Percentiles rank a stretch among this genome's conserved stretches.
These are phyloP conservation scores for Cadophora gregata DNA, from an alignment of 2,329 filamentous ascomycete species.

Conservation along the genomic window DNA sequence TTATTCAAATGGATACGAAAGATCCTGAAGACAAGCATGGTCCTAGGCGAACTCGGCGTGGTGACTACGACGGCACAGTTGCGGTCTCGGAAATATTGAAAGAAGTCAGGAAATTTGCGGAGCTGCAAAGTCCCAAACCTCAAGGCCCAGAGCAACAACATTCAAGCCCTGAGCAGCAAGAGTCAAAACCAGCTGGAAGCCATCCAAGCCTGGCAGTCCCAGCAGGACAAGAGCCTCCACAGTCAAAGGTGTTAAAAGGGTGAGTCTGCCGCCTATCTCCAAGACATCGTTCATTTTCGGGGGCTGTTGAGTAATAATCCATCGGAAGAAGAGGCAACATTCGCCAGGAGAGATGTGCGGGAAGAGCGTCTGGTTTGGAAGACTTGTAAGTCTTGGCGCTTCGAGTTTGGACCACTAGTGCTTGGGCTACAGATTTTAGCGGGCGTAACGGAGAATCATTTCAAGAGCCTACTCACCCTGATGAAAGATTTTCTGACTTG, in stretches of 20 bases:
- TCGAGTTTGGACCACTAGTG: not conserved
- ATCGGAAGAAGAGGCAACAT: not conserved
- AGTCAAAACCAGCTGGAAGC: not conserved
- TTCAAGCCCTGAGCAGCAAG: not conserved
- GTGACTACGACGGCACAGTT: constrained; percentile 21
- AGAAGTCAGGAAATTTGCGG: constrained; percentile 17
- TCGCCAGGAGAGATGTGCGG: not conserved
- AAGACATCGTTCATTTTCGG: not conserved
- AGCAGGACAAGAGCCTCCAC: not conserved
- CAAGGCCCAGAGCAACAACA: not conserved
- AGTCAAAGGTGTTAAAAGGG: not conserved
- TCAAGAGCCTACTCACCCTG: not conserved
- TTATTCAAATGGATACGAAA: constrained; percentile 17
- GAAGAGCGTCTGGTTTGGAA: not conserved
- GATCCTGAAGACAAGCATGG: constrained; percentile 8
- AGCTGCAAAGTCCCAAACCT: not conserved
- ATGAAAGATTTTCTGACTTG: too few species aligned
- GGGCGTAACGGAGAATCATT: not conserved
- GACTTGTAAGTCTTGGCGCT: not conserved
- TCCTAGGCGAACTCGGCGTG: constrained; percentile 9
- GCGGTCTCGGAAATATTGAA: constrained; percentile 18
- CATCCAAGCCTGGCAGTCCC: not conserved
- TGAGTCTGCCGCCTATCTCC: not conserved
- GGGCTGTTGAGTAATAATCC: too few species aligned
- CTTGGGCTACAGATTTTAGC: not conserved